Conservation (phyloP, 23 red algal species). For the Gracilaria domingensis region DNA sequence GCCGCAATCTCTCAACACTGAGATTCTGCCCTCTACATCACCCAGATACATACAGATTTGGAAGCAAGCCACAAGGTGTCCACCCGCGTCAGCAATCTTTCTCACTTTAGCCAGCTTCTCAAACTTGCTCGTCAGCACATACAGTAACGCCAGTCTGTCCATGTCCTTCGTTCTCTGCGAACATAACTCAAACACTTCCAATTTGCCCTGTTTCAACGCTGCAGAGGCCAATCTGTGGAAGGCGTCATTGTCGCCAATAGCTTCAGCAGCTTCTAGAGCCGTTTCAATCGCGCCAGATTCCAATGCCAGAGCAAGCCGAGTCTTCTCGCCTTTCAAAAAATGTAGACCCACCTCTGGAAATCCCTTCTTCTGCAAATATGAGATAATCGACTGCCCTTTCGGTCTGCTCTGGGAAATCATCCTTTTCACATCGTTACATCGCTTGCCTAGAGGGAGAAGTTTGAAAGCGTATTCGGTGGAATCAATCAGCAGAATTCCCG, state of each 20-base stretch:
- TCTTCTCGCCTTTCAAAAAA: slow-evolving; percentile 94
- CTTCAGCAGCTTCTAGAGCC: too few relatives aligned
- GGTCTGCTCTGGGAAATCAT: slow-evolving; percentile 90
- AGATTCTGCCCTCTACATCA: slow-evolving; percentile 65
- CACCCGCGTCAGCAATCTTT: slow-evolving; percentile 86
- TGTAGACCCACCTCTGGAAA: slow-evolving; percentile 96
- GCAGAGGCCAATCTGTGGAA: too few relatives aligned
- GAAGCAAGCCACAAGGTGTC: slow-evolving; percentile 80
- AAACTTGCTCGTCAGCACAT: slow-evolving; percentile 94
- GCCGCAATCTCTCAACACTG: slow-evolving; percentile 81
- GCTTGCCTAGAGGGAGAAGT: slow-evolving; percentile 87
- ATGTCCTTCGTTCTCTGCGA: slow-evolving; percentile 88
- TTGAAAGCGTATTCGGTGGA: slow-evolving; percentile 99
- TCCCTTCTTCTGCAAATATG: slow-evolving; percentile 95
- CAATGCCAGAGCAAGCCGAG: slow-evolving; percentile 93
- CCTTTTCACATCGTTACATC: slow-evolving; percentile 91
- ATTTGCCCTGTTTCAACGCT: slow-evolving; percentile 85
- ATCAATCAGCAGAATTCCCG: too few relatives aligned
- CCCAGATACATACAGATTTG: slow-evolving; percentile 93
- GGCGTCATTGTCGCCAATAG: too few relatives aligned
- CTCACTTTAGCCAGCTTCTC: slow-evolving; percentile 88
- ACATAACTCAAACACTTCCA: slow-evolving; percentile 90
- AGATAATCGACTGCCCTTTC: slow-evolving; percentile 87
- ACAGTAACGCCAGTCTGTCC: slow-evolving; percentile 90
- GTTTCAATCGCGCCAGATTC: slow-evolving; percentile 90